Evolutionary conservation across 2,329 filamentous ascomycete species (phyloP).

Genomic region (Aspergillus sp.): DNA sequence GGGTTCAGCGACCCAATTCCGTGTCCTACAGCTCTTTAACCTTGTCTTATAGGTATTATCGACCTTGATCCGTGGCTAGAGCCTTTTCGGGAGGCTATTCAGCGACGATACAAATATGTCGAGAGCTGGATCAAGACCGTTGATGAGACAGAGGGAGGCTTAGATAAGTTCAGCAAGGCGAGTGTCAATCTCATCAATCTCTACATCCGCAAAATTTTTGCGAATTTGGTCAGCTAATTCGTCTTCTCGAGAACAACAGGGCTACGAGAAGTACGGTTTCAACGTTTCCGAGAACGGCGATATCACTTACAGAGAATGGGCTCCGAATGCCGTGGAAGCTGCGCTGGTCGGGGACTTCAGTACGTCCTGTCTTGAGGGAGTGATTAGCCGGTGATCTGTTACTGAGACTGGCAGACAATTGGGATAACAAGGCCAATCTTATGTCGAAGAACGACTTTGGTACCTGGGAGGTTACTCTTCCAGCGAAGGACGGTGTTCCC

Average conservation of each 20-base stretch:
- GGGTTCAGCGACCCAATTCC: conserved; percentile 17
- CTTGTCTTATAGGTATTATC: conserved; percentile 69
- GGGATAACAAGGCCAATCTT: conserved; percentile 79
- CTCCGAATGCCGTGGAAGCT: conserved; percentile 82
- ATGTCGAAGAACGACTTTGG: conserved; percentile 89
- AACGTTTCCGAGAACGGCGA: conserved; percentile 80
- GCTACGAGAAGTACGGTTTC: conserved; percentile 84
- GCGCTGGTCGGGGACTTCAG: conserved; percentile 95
- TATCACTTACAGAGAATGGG: conserved; percentile 94
- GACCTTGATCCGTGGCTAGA: conserved; percentile 86
- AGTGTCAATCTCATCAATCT: conserved; percentile 25
- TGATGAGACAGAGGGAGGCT: conserved; percentile 79
- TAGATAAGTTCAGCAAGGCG: conserved; percentile 89
- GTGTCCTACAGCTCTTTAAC: neutral
- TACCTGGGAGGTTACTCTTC: conserved; percentile 81
- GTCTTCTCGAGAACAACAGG: conserved; percentile 55
- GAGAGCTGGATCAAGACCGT: conserved; percentile 87
- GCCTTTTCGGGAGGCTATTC: conserved; percentile 79
- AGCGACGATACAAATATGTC: conserved; percentile 75
- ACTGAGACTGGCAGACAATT: conserved; percentile 67
- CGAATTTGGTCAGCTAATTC: conserved; percentile 2
- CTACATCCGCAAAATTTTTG: neutral
- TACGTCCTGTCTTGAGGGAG: conserved; percentile 49
- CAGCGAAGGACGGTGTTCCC: conserved; percentile 72
- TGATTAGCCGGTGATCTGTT: conserved; percentile 18